Base-by-base conservation (phyloP, 2,329 filamentous ascomycete genomes). In the Colletotrichum horii region DNA sequence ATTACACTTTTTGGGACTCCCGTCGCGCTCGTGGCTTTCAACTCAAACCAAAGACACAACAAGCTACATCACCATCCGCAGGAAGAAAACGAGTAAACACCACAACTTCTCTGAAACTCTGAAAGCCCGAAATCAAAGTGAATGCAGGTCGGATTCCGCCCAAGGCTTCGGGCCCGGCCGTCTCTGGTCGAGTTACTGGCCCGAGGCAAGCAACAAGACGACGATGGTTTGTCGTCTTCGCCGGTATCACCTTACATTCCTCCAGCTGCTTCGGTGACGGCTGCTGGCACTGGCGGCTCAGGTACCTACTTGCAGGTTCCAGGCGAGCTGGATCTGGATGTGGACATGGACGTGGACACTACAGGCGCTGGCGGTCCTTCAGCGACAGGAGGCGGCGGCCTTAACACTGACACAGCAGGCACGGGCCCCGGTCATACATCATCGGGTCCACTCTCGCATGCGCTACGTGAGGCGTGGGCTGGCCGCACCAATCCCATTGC, bases 131-230 rank as follows among this genome's bases (percentile, higher is more conserved):
- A 14, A 22, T 22, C 52, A 58, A 73, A 71, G 80, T 87, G 85
- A 78, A 90, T 90, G 88, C 86, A 88, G 77, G 83, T 89, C 80
- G 89, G 89, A 83, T 84, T 90, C 74, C 85, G 84, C 73, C 87
- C 87, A 69, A 85, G 84, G 76, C 83, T 91, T 78, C 87, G 85
- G 87, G 86, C 88, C 80, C 86, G 88, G 83, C 88, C 87, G 79
- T 90, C 88, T 77, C 83, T 91, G 79, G 86, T 91, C 82, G 89
- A 90, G 76, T 84, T 91, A 76, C 83, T 88, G 75, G 83, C 88
- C 78, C 84, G 84, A 76, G 80, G 83, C 78, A 80, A 62, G 22
- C 48, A 68, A 30, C 52, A 60, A 78, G 78, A 74, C 26, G 80
- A 79, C 77, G 79, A 79, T 77, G 72, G 58, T 30, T 28, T 66